These are phyloP conservation scores for Cladosporium sp. DNA, from an alignment of 2,329 filamentous ascomycete genomes.

Conservation along the genomic window DNA sequence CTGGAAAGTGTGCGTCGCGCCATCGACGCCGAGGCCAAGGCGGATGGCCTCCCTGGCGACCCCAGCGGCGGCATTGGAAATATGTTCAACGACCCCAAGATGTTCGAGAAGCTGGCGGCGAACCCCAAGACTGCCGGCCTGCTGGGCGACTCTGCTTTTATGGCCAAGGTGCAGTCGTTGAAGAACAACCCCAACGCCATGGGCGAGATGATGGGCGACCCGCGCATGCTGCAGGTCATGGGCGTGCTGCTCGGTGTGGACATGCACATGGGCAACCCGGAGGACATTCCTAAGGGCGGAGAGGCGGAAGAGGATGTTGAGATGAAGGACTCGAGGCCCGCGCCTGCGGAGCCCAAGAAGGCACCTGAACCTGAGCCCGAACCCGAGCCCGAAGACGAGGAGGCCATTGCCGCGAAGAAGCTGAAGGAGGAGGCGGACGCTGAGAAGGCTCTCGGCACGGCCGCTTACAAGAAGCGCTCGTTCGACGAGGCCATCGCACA, in stretches of 20 bases:
- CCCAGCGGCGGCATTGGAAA: slow-evolving; percentile 73
- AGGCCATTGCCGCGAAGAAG: slow-evolving; percentile 77
- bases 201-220: slow-evolving; percentile 79
- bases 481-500: slow-evolving; percentile 93
- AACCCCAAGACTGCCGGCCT: slow-evolving; percentile 89
- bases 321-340: slow-evolving; percentile 67
- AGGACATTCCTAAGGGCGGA: slow-evolving; percentile 39
- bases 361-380: slow-evolving; percentile 62
- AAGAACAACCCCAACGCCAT: slow-evolving; percentile 76
- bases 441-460: slow-evolving; percentile 90
- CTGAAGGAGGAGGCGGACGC: slow-evolving; percentile 90
- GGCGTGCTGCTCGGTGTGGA: slow-evolving; percentile 91
- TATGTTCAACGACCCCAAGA: slow-evolving; percentile 91
- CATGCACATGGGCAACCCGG: slow-evolving; percentile 65
- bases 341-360: slow-evolving; percentile 49
- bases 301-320: slow-evolving; percentile 64
- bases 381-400: slow-evolving; percentile 70
- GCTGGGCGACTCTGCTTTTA: slow-evolving; percentile 80
- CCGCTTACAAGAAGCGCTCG: slow-evolving; percentile 96
- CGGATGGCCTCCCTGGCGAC: slow-evolving; percentile 58
- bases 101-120: slow-evolving; percentile 82
- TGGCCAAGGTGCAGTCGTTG: slow-evolving; percentile 80
- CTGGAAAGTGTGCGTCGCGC: slow-evolving; percentile 81
- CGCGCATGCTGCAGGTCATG: slow-evolving; percentile 88
- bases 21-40: slow-evolving; percentile 70